Conservation (phyloP, 2,329 filamentous ascomycete genomes). For the Bretziella fagacearum region DNA sequence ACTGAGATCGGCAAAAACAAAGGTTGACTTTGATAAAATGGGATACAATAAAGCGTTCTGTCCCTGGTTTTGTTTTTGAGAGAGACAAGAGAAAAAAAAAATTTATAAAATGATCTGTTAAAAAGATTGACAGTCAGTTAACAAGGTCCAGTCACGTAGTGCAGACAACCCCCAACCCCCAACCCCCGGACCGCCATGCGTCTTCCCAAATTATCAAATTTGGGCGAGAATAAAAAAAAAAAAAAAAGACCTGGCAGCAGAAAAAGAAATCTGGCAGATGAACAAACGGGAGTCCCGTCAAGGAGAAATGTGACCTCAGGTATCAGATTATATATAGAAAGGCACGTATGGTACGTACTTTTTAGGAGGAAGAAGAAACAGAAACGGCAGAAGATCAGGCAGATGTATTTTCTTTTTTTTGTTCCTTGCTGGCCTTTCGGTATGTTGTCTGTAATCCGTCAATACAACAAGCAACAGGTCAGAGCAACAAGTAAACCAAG, state of each 20-base stretch:
- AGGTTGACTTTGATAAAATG: neutral
- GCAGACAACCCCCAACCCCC: neutral
- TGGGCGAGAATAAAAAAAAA: neutral
- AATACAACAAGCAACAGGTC: neutral
- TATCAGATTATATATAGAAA: neutral
- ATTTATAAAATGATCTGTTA: neutral
- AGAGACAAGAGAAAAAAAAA: neutral
- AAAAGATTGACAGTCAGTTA: neutral
- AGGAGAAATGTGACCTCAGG: too few relatives aligned
- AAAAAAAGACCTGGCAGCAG: neutral
- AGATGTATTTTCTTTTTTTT: neutral
- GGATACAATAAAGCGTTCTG: neutral
- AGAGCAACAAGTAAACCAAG: neutral
- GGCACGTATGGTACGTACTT: neutral
- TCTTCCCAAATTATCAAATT: constrained; percentile 8
- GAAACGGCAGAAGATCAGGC: neutral
- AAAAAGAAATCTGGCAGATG: neutral
- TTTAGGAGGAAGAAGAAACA: neutral
- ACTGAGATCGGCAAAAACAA: neutral
- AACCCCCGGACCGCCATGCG: constrained; percentile 8
- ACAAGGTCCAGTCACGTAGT: neutral
- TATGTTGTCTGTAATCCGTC: neutral
- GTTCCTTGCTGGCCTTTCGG: neutral
- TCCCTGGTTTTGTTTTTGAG: neutral
- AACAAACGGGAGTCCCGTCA: neutral